Evolutionary conservation across 257 asterid species (phyloP).

Genomic region (Nicotiana tomentosiformis): DNA sequence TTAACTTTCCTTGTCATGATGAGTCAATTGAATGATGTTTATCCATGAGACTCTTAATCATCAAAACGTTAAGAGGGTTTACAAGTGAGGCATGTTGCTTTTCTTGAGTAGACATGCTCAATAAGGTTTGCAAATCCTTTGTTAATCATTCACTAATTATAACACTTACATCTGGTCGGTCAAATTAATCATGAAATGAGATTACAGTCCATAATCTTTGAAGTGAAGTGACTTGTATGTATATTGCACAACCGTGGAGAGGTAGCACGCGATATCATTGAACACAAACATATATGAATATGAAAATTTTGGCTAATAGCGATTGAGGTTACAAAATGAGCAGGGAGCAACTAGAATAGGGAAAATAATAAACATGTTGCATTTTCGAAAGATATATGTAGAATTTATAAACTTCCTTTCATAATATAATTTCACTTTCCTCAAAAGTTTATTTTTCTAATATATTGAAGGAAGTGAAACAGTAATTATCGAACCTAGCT

Average conservation of each 20-base stretch:
- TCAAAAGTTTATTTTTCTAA: too few relatives aligned
- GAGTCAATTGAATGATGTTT: conserved; percentile 1
- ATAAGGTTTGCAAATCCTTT: background rate
- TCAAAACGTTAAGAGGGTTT: background rate
- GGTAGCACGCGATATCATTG: too few relatives aligned
- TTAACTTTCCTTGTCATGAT: background rate
- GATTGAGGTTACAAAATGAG: too few relatives aligned
- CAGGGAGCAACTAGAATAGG: too few relatives aligned
- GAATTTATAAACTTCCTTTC: too few relatives aligned
- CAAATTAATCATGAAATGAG: background rate
- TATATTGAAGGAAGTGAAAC: too few relatives aligned
- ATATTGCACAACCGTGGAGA: background rate
- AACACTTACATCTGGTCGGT: background rate
- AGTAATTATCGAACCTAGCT: too few relatives aligned
- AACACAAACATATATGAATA: too few relatives aligned
- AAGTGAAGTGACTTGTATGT: conserved; percentile 1
- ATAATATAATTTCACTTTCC: too few relatives aligned
- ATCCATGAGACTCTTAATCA: background rate
- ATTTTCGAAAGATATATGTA: too few relatives aligned
- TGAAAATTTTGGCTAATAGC: too few relatives aligned
- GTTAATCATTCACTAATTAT: background rate
- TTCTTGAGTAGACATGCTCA: background rate
- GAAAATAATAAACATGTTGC: too few relatives aligned
- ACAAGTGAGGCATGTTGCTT: background rate
- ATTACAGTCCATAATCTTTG: background rate